Conservation (phyloP, 2,329 filamentous ascomycete genomes). For the Fusarium coicis region DNA sequence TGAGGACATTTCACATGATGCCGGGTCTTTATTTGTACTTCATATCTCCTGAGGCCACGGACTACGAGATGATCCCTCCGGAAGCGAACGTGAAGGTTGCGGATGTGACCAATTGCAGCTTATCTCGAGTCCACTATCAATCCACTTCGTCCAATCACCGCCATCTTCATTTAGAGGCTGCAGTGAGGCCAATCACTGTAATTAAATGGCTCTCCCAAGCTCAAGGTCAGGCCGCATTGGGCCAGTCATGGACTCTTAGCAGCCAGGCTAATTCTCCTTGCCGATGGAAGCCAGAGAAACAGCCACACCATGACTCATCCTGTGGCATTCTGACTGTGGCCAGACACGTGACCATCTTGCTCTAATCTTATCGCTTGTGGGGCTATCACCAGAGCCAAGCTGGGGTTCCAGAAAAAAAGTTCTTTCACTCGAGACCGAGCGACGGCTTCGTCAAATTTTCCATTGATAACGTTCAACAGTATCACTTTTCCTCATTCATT, state of each 20-base stretch:
- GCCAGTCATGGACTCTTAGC: conserved; percentile 16
- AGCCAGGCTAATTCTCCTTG: conserved; percentile 10
- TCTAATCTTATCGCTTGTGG: conserved; percentile 37
- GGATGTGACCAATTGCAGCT: conserved; percentile 30
- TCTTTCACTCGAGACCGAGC: conserved; percentile 42
- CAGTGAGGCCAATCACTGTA: conserved; percentile 37
- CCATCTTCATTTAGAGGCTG: conserved; percentile 21
- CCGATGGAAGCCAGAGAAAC: conserved; percentile 3
- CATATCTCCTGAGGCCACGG: conserved; percentile 9
- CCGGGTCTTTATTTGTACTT: conserved; percentile 1
- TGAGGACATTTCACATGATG: not conserved
- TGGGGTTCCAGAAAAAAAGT: conserved; percentile 48
- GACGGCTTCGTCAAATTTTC: conserved; percentile 50
- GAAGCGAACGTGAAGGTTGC: conserved; percentile 19
- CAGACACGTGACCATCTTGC: conserved; percentile 27
- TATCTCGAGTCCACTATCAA: conserved; percentile 12
- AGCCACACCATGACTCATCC: conserved; percentile 29
- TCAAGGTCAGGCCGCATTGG: conserved; percentile 11
- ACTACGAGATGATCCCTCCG: conserved; percentile 24
- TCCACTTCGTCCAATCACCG: conserved; percentile 26
- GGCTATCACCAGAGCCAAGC: conserved; percentile 26
- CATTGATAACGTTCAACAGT: conserved; percentile 39
- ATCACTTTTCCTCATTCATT: conserved; percentile 12
- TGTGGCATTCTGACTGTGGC: not conserved
- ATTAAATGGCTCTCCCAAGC: conserved; percentile 10